A percentile compares a stretch with the other conserved stretches of the same genome.
Evolutionary conservation across 345 rosid species (phyloP).

Genomic region (Camelina laxa): DNA sequence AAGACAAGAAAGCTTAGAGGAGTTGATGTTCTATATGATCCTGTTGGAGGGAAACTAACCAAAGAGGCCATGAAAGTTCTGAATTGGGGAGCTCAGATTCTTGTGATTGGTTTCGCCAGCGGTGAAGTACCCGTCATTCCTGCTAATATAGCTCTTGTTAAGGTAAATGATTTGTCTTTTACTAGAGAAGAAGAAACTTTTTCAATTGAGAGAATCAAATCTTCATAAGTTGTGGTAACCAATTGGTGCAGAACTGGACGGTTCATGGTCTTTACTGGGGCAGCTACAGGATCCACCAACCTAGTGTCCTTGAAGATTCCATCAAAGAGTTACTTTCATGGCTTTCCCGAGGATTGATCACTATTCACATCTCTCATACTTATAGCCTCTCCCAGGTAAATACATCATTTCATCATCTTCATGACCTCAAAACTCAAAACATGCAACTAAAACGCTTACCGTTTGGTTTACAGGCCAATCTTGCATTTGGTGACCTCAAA

Average conservation of each 20-base stretch:
- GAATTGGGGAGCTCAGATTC: conserved; percentile 93
- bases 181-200: too few species aligned
- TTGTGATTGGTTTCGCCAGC: conserved; percentile 91
- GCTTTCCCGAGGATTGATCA: conserved; percentile 71
- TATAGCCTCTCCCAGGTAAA: conserved; percentile 72
- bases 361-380: conserved; percentile 72
- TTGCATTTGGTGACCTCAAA: conserved; percentile 78
- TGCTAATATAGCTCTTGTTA: conserved; percentile 87
- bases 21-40: conserved; percentile 85
- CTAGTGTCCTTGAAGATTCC: conserved; percentile 71
- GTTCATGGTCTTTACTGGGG: conserved; percentile 98
- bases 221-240: conserved; percentile 16
- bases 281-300: conserved; percentile 69
- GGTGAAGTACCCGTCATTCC: conserved; percentile 87
- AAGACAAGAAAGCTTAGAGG: conserved; percentile 78
- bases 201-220: conserved; percentile 8
- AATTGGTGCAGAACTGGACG: conserved; percentile 84
- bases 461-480: conserved; percentile 63
- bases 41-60: conserved; percentile 84
- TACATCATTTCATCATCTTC: background rate
- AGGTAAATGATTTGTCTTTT: conserved; percentile 5
- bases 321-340: conserved; percentile 77
- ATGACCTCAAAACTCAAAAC: background rate
- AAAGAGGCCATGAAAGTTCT: conserved; percentile 80
- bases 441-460: background rate